Base-by-base conservation (phyloP, 1,284 basidiomycete species). In the Sanghuangporus baumii region DNA sequence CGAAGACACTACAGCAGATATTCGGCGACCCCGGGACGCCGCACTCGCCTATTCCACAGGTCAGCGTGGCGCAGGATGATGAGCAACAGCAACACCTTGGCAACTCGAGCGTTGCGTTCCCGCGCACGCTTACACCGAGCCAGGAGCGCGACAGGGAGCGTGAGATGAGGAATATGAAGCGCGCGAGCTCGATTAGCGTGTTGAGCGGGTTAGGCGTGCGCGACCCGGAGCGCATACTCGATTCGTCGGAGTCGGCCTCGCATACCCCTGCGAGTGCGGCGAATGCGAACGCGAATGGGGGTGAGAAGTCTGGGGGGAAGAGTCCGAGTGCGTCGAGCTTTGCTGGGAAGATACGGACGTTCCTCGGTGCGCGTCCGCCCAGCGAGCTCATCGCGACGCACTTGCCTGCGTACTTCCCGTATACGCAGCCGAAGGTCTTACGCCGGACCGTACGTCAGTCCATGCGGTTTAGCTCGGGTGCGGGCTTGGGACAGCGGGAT, bases 311-410 rank as follows among this genome's bases (percentile, higher is more conserved):
- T 20, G 52, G 31, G 9, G 71, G 67, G 66, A 84, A 82, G 65
- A 68, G 66, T 60, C 52, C 72, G 6, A 62, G 70, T n/a, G 71
- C 72, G 61, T 86, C 84, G 68, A 78, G 84, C 86, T 6, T 83
- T 81, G 64, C 60, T 36, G 66, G 66, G 37, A 91, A 89, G 73
- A 78, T 98, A 65, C 93, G 94, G 75, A 96, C 96, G 80, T 99
- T 99, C 81, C 96, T 98, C 70, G 97, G 96, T 9, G 96, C 98
- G 71, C 90, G 97, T 52, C 97, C 97, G 0, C 95, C 97, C 0
- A 94, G 90, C 72, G 96, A 99, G 74, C 85, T 99, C 68, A 99
- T 99, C 76, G 94, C 95, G 37, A 96, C 84, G n/a, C 95, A 99
- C 72, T 75, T 99, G 50, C 88, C 91, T 20, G 96, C 98, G 64